Conservation (phyloP, 2,329 filamentous ascomycete species). For the Hypoxylon rubiginosum region DNA sequence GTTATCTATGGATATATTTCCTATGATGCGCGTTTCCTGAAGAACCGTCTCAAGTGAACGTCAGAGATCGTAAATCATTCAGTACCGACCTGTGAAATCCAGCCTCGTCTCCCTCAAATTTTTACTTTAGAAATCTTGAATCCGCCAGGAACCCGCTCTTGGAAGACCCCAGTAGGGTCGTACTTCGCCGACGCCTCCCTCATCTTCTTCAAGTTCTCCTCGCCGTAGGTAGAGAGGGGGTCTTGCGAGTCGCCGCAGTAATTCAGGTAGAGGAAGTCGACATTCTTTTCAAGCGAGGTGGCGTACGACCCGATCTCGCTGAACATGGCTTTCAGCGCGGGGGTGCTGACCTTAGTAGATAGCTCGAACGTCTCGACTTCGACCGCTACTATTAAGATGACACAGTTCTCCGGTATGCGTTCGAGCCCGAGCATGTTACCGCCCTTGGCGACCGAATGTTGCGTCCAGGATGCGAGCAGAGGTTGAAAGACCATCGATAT, state of each 20-base stretch:
- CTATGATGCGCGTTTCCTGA: too few species aligned
- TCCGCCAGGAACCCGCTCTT: conserved; percentile 41
- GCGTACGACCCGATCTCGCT: conserved; percentile 25
- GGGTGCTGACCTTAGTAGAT: conserved; percentile 3
- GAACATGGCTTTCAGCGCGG: conserved; percentile 22
- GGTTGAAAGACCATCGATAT: conserved; percentile 34
- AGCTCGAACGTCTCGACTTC: conserved; percentile 31
- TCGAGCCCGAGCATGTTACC: conserved; percentile 40
- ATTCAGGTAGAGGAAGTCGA: conserved; percentile 41
- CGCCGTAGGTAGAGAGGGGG: conserved; percentile 46
- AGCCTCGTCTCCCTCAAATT: background rate
- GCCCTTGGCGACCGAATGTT: conserved; percentile 23
- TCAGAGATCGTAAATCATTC: too few species aligned
- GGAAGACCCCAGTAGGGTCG: conserved; percentile 45
- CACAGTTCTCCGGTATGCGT: conserved; percentile 21
- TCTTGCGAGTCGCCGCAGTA: conserved; percentile 49
- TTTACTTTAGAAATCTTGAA: conserved; percentile 39
- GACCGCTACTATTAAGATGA: conserved; percentile 19
- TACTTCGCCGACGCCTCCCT: conserved; percentile 53
- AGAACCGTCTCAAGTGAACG: too few species aligned
- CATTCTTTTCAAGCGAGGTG: conserved; percentile 22
- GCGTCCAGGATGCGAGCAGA: conserved; percentile 25
- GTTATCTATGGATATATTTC: too few species aligned
- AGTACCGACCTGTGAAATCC: background rate
- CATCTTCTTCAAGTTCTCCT: conserved; percentile 45